A percentile compares a stretch with the other conserved stretches of the same genome.
Conservation (phyloP, 164 flowering plant genomes). For the Kingdonia uniflora region DNA sequence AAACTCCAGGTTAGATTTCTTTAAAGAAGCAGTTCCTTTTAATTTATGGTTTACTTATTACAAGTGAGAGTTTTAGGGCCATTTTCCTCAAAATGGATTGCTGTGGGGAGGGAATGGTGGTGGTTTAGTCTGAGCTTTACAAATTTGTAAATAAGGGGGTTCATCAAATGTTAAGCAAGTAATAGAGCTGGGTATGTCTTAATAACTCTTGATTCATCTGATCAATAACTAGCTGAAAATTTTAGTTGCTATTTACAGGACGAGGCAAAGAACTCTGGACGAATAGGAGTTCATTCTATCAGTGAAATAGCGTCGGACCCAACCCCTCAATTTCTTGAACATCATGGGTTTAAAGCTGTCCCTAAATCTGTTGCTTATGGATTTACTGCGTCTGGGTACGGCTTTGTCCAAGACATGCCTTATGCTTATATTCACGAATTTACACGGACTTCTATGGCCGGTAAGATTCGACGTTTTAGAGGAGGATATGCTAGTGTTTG, state of each 20-base stretch:
- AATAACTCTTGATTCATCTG: neutral
- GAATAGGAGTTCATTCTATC: constrained; percentile 56
- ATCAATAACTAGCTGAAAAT: neutral
- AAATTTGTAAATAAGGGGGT: too few species aligned
- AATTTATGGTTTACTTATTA: neutral
- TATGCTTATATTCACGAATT: constrained; percentile 82
- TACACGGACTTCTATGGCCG: constrained; percentile 78
- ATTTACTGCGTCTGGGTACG: constrained; percentile 80
- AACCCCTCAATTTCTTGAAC: constrained; percentile 45
- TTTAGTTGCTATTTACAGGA: constrained; percentile 31
- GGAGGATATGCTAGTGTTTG: constrained; percentile 63
- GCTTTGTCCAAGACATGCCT: constrained; percentile 80
- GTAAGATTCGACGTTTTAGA: constrained; percentile 60
- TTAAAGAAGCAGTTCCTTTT: neutral
- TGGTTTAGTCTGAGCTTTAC: too few species aligned
- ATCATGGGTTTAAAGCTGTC: constrained; percentile 40
- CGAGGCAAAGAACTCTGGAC: constrained; percentile 37
- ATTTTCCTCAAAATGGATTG: too few species aligned
- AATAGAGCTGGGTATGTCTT: too few species aligned
- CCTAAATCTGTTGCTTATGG: constrained; percentile 79
- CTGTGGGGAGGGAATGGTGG: too few species aligned
- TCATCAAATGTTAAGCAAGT: too few species aligned
- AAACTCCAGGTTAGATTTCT: constrained; percentile 50
- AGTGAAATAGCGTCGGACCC: constrained; percentile 52
- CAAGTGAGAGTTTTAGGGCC: too few species aligned